phyloP scores from a whole-genome alignment of 2,329 filamentous ascomycete genomes.

The Colletotrichum endophyticum region DNA sequence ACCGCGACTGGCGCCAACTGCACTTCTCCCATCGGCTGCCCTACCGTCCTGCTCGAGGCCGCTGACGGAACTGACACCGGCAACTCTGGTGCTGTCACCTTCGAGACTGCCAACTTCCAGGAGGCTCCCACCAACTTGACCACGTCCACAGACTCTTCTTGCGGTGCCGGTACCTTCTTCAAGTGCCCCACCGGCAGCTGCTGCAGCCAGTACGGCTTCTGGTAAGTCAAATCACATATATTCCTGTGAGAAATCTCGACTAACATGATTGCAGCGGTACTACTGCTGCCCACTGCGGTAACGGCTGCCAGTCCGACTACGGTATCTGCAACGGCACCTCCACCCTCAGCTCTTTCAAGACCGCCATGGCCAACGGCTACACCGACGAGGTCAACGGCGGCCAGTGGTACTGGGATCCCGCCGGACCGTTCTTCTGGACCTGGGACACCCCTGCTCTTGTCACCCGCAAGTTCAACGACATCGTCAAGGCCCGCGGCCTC shows the following conservation, averaged over 20 bases:
- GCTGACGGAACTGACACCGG: slow-evolving; percentile 64
- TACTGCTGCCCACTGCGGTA: slow-evolving; percentile 8
- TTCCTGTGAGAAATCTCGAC: background rate
- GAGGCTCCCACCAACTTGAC: slow-evolving; percentile 9
- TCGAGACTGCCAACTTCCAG: slow-evolving; percentile 37
- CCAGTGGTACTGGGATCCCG: slow-evolving; percentile 58
- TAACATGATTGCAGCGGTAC: background rate
- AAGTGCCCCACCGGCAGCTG: slow-evolving; percentile 11
- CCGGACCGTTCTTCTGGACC: slow-evolving; percentile 55
- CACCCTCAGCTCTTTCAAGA: slow-evolving; percentile 39
- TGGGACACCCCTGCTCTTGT: slow-evolving; percentile 60
- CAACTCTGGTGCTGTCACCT: slow-evolving; percentile 45
- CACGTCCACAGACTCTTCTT: background rate
- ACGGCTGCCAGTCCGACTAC: slow-evolving; percentile 14
- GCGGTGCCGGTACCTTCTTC: slow-evolving; percentile 10
- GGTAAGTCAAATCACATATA: background rate
- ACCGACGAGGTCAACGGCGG: slow-evolving; percentile 54
- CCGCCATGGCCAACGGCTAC: slow-evolving; percentile 43
- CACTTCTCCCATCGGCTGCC: slow-evolving; percentile 59
- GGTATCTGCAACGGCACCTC: slow-evolving; percentile 16
- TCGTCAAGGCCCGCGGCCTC: slow-evolving; percentile 44
- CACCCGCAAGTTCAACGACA: slow-evolving; percentile 47
- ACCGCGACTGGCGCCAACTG: slow-evolving; percentile 54
- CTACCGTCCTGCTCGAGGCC: slow-evolving; percentile 63
- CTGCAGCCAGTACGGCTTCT: slow-evolving; percentile 17